Evolutionary conservation across 306 rosid genomes (phyloP), one percentile per base, ranked within the genome.

Genomic region (Sindora glabra): DNA sequence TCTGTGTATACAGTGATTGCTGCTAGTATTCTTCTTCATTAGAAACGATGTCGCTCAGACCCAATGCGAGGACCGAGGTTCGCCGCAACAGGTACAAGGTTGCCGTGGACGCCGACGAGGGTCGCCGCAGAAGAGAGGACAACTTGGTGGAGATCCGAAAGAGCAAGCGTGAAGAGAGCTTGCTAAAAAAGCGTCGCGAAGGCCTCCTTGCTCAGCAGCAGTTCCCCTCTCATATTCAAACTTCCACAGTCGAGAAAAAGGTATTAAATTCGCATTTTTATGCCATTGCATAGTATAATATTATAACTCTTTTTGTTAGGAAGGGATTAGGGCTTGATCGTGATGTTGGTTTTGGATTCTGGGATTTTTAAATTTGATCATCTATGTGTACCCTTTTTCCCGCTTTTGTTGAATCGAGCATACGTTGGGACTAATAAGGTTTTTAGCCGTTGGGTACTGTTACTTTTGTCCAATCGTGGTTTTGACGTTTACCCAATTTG

Each of bases 31-130:
- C 48, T 24, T 8, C 34, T 40, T 65, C 32, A 48, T n/a, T 47
- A 40, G 34, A 45, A 10, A 74, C 69, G 56, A 89, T 89, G 97
- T 89, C 97, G 66, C 81, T 89, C 58, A 81, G 95, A 76, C 95
- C 97, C 0, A 86, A 60, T 79, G 81, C 84, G 12, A 86, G 92
- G 73, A 81, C 92, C 9, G 95, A 89, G 75, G 89, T 83, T 62
- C 97, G 97, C 69, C 92, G 97, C 62, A 89, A 83, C 89, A 74
- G 97, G 19, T 89, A 89, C 83, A 89, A 89, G 82, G 95, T 83
- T 55, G 82, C 92, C 5, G 97, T 89, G 22, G 95, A 86, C 50
- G 95, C 97, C 21, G 97, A 89, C 3, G 97, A 89, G 64, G 95
- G 97, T 11, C 97, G 97, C 51, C 80, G 97, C 32, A 36, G 97